Percentiles rank a stretch among this genome's conserved stretches.
Conservation (phyloP, 2,329 filamentous ascomycete species). For the Pseudocercospora fijiensis region DNA sequence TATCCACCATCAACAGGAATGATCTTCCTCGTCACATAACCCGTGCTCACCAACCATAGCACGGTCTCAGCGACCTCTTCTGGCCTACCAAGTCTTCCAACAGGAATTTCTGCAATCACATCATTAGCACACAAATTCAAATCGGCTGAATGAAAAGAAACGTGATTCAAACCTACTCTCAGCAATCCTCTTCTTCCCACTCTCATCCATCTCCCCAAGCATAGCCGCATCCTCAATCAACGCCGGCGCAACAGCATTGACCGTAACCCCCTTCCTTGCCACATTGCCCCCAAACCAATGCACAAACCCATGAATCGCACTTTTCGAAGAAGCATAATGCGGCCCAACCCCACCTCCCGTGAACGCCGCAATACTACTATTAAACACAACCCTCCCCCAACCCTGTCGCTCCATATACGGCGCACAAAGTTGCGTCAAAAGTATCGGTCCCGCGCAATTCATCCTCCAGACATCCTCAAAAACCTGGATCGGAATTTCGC, state of each 20-base stretch:
- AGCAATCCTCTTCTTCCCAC: slow-evolving; percentile 33
- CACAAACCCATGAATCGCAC: slow-evolving; percentile 48
- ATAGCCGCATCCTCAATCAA: slow-evolving; percentile 47
- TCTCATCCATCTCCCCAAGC: slow-evolving; percentile 40
- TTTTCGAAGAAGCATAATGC: slow-evolving; percentile 45
- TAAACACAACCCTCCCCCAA: slow-evolving; percentile 43
- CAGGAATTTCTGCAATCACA: slow-evolving; percentile 41
- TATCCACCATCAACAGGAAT: slow-evolving; percentile 45
- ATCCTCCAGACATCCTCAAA: slow-evolving; percentile 43
- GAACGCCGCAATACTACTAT: slow-evolving; percentile 42
- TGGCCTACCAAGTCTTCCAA: slow-evolving; percentile 47
- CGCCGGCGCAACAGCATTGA: slow-evolving; percentile 52
- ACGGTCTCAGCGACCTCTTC: slow-evolving; percentile 52
- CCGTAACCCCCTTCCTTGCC: slow-evolving; percentile 47
- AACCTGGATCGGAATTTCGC: slow-evolving; percentile 38
- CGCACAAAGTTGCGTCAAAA: slow-evolving; percentile 43
- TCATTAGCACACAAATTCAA: neutral
- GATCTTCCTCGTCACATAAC: slow-evolving; percentile 51
- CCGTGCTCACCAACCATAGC: slow-evolving; percentile 49
- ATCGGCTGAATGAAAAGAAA: neutral
- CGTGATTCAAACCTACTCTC: slow-evolving; percentile 33
- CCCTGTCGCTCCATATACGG: slow-evolving; percentile 40
- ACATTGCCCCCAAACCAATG: slow-evolving; percentile 48
- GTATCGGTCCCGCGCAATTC: slow-evolving; percentile 41
- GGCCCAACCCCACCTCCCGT: slow-evolving; percentile 45